Evolutionary conservation across 2,329 filamentous ascomycete species (phyloP).

Genomic region (Fusarium oxysporum): DNA sequence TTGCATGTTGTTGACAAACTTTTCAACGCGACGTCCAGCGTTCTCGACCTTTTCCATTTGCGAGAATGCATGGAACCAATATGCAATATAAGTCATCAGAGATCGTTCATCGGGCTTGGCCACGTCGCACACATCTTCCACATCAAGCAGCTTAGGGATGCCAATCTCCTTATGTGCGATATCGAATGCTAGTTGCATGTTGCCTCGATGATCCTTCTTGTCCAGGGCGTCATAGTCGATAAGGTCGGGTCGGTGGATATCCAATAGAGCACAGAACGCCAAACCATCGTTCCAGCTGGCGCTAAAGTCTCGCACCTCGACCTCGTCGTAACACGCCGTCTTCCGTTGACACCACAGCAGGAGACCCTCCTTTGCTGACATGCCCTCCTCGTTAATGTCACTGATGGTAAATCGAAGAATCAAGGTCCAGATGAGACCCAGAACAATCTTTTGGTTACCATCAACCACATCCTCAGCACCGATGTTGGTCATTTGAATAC

Average conservation of each 20-base stretch:
- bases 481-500: constrained; percentile 98
- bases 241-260: constrained; percentile 95
- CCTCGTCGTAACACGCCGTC: constrained; percentile 97
- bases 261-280: constrained; percentile 94
- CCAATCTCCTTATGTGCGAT: constrained; percentile 96
- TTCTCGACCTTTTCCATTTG: constrained; percentile 99
- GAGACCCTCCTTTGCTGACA: constrained; percentile 96
- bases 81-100: constrained; percentile 99
- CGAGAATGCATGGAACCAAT: constrained; percentile 99
- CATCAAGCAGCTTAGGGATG: constrained; percentile 93
- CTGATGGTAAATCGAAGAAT: constrained; percentile 98
- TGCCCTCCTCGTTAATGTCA: constrained; percentile 97
- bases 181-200: constrained; percentile 98
- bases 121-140: constrained; percentile 98
- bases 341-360: constrained; percentile 98
- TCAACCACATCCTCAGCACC: constrained; percentile 98
- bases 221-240: constrained; percentile 97
- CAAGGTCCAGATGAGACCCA: constrained; percentile 97
- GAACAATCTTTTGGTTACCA: constrained; percentile 96
- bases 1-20: constrained; percentile 99
- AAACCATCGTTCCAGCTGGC: constrained; percentile 97
- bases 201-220: constrained; percentile 92
- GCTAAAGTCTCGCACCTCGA: constrained; percentile 95
- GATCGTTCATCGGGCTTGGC: constrained; percentile 95
- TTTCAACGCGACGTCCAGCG: constrained; percentile 93